Conservation (phyloP, 2,329 filamentous ascomycete species). For the Cladophialophora immunda region DNA sequence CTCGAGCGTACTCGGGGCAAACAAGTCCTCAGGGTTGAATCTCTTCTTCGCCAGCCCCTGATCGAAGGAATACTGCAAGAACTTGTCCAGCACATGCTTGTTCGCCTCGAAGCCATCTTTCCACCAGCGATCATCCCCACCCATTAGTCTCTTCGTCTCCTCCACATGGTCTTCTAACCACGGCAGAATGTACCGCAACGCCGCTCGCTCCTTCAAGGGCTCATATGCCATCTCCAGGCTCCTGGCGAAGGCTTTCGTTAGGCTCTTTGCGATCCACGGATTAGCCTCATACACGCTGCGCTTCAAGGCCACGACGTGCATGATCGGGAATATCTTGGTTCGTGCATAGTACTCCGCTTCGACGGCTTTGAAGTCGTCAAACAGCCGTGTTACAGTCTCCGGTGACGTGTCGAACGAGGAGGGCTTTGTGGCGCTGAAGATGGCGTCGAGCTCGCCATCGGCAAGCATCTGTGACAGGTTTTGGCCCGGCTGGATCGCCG, state of each 20-base stretch:
- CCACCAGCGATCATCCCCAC: constrained; percentile 31
- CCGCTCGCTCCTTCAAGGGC: constrained; percentile 30
- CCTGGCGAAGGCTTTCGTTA: constrained; percentile 37
- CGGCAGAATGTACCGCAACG: constrained; percentile 39
- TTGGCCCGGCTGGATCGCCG: constrained; percentile 20
- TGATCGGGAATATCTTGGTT: constrained; percentile 39
- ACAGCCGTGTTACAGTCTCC: constrained; percentile 27
- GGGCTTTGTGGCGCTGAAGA: constrained; percentile 39
- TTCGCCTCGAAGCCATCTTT: constrained; percentile 39
- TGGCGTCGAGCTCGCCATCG: constrained; percentile 38
- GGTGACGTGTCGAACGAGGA: constrained; percentile 32
- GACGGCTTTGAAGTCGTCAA: constrained; percentile 37
- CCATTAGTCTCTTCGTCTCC: constrained; percentile 30
- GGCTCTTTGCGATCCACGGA: constrained; percentile 38
- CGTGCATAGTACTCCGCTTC: constrained; percentile 37
- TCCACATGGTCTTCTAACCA: constrained; percentile 39
- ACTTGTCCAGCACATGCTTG: constrained; percentile 37
- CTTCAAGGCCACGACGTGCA: constrained; percentile 39
- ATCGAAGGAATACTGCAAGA: constrained; percentile 32
- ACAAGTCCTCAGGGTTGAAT: constrained; percentile 32
- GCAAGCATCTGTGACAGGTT: constrained; percentile 38
- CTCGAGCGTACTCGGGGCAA: constrained; percentile 21
- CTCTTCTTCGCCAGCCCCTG: constrained; percentile 35
- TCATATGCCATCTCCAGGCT: constrained; percentile 38
- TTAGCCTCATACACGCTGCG: constrained; percentile 37